phyloP scores from a whole-genome alignment of 2,329 filamentous ascomycete genomes.

The Aspergillus alliaceus region DNA sequence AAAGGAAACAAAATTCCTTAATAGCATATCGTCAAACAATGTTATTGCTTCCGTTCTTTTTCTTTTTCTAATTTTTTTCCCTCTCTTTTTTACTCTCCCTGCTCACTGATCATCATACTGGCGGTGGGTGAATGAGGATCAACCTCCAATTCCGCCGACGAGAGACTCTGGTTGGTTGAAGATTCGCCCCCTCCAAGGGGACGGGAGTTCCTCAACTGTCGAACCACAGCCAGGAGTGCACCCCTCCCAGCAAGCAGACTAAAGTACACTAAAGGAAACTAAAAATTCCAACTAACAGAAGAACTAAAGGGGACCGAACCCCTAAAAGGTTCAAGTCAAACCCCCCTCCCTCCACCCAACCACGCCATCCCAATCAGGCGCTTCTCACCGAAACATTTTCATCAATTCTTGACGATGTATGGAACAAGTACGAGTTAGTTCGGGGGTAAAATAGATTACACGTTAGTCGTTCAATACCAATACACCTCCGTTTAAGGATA shows the following conservation, averaged over 20 bases:
- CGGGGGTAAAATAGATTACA: no score
- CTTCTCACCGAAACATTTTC: slow-evolving; percentile 8
- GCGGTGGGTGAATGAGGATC: slow-evolving; percentile 22
- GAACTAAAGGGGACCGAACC: slow-evolving; percentile 10
- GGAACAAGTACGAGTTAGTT: no score
- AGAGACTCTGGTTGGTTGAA: slow-evolving; percentile 13
- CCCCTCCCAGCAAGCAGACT: neutral
- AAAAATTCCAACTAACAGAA: neutral
- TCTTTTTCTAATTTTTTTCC: neutral
- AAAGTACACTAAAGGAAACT: neutral
- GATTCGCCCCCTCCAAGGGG: slow-evolving; percentile 14
- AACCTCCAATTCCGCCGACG: slow-evolving; percentile 17
- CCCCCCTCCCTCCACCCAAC: neutral
- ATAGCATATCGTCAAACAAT: no score
- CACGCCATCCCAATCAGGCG: slow-evolving; percentile 8
- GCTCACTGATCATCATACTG: slow-evolving; percentile 10
- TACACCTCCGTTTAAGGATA: no score
- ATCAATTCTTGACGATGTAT: neutral
- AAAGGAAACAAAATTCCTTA: no score
- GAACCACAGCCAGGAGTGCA: slow-evolving; percentile 16
- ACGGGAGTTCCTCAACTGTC: slow-evolving; percentile 12
- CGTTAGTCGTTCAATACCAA: no score
- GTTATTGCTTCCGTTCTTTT: no score
- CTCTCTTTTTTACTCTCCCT: neutral
- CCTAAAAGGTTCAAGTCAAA: slow-evolving; percentile 8